Base-by-base conservation (phyloP, 2,329 filamentous ascomycete species). In the Penicillium sp. region DNA sequence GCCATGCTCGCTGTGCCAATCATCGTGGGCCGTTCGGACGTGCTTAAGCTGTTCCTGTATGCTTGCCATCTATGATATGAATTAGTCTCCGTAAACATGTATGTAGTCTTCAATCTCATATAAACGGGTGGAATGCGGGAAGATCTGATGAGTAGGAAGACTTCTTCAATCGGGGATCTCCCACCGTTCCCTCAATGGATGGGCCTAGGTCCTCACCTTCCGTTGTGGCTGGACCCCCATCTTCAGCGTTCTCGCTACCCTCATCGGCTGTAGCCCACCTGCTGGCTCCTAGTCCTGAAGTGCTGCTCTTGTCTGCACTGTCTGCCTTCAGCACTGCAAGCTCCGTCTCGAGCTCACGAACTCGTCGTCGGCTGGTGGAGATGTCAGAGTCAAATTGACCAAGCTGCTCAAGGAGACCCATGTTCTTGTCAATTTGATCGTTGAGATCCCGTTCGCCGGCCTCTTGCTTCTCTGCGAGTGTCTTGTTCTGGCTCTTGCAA, bases 101-200 rank as follows among this genome's bases (percentile, higher is more conserved):
- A 56, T 56, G 45, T 59, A 60, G 64, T 64, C 53, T 60, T 56
- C 60, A 54, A 55, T 58, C 42, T 71, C 63, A 67, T 56, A 59
- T 62, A 56, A 67, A 70, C 50, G 64, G 65, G 59, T 66, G 64
- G 56, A 67, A 69, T 59, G 60, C 51, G 54, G 65, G 66, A 54
- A 71, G 60, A 56, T 65, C 59, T 58, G 63, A 68, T 56, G 61
- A 66, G 55, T 58, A 64, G 50, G 65, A 64, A 56, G 65, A 62
- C 45, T 66, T 64, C 57, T 66, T 64, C 57, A 72, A 70, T 72
- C 67, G 71, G 71, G 74, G 73, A 67, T 66, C 58, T 69, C 74
- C 74, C 74, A 77, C 74, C 74, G 73, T 77, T 75, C 75, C 74
- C 71, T 75, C 70, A 66, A 77, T 76, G 64, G 72, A 75, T 73